Evolutionary conservation across 2,329 filamentous ascomycete species (phyloP), one percentile per base, ranked within the genome.

Genomic region (Cordyceps cicadae): DNA sequence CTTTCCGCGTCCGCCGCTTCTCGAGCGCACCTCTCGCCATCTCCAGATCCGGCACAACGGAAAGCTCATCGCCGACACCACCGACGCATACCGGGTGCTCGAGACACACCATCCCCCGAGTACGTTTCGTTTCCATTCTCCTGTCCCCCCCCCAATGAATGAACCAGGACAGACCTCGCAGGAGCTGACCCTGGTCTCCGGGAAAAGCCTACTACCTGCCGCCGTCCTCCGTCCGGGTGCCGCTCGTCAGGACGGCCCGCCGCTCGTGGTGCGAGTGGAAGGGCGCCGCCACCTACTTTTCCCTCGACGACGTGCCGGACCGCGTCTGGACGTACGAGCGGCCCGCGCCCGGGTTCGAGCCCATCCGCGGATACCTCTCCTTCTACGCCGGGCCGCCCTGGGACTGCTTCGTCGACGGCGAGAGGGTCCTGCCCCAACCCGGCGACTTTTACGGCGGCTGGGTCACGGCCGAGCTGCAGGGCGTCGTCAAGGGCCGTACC

Each of bases 381-480:
- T 83, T 87, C 66, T 87, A 85, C 67, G 81, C 81, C 14, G 81
- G 79, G 15, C 82, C 82, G 14, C n/a, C n/a, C n/a, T 86, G 82
- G 83, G 79, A 84, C 62, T 87, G 83, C 66, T 83, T 76, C 69
- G 83, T 85, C 5, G 82, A 86, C 68, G 82, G 82, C 11, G 83
- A 86, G 69, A 76, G 76, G 66, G 84, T 85, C 21, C 74, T 80
- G 69, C 74, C 82, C 45, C 82, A 86, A 72, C 81, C 81, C 17
- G 82, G 82, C 8, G 83, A 86, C 65, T 86, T 85, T 64, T 86
- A 86, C 70, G 84, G 84, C 26, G 84, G 84, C 2, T 87, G 84
- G 83, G 80, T 83, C 63, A 86, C 82, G 54, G 79, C 77, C 63
- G 83, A 87, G 61, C 77, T 86, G 63, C 79, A 81, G 64, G 80